Conservation (phyloP, 2,329 filamentous ascomycete genomes). For the Chaetomiaceae sp. region DNA sequence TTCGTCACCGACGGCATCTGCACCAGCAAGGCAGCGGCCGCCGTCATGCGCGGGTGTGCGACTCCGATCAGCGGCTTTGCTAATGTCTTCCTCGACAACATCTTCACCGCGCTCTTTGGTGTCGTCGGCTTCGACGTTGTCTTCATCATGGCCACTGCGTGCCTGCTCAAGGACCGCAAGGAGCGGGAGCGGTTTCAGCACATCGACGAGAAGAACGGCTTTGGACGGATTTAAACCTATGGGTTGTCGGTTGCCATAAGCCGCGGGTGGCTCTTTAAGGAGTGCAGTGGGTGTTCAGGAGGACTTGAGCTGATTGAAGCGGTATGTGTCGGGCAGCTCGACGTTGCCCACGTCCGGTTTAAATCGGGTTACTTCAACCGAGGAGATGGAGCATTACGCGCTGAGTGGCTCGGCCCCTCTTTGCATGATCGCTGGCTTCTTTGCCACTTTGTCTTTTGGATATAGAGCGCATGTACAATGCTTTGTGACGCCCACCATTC, state of each 20-base stretch:
- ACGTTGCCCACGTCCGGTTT: too few relatives aligned
- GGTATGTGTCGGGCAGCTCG: too few relatives aligned
- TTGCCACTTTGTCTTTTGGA: background rate
- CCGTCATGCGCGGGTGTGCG: slow-evolving; percentile 66
- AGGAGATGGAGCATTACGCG: background rate
- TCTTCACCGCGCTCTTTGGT: slow-evolving; percentile 77
- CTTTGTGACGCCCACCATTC: too few relatives aligned
- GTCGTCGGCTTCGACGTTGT: slow-evolving; percentile 68
- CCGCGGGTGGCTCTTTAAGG: too few relatives aligned
- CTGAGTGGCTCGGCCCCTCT: background rate
- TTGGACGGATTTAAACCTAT: slow-evolving; percentile 17
- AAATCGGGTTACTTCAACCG: background rate
- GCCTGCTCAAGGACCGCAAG: slow-evolving; percentile 74
- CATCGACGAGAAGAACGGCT: slow-evolving; percentile 73
- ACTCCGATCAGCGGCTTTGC: slow-evolving; percentile 62
- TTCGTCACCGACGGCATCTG: slow-evolving; percentile 68
- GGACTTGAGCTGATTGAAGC: too few relatives aligned
- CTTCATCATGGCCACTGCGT: slow-evolving; percentile 66
- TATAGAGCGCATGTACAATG: slow-evolving; percentile 2
- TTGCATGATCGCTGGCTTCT: slow-evolving; percentile 1
- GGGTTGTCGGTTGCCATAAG: too few relatives aligned
- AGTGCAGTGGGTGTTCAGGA: too few relatives aligned
- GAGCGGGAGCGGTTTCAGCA: slow-evolving; percentile 73
- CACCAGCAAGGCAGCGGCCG: slow-evolving; percentile 64
- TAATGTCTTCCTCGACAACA: slow-evolving; percentile 66